Percentiles rank a stretch among this genome's conserved stretches.
These are phyloP conservation scores for Phaseolus lunatus DNA, from an alignment of 306 rosid genomes.

Conservation along the genomic window DNA sequence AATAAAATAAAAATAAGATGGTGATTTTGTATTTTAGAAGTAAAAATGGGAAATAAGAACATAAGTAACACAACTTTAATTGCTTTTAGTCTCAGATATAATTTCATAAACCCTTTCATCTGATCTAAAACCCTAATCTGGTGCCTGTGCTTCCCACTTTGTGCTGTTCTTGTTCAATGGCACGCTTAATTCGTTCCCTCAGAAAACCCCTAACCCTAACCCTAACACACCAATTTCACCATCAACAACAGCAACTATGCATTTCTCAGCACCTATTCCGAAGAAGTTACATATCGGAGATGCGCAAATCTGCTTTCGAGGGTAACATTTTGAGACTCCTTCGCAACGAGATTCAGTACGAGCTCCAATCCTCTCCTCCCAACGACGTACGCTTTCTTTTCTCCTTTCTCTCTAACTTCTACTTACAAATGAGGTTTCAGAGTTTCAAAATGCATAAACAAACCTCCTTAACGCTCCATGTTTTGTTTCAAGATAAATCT, in stretches of 20 bases:
- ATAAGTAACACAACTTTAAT: too few species aligned
- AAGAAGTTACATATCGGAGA: conserved; percentile 69
- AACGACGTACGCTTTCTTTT: conserved; percentile 56
- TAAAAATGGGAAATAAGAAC: too few species aligned
- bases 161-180: conserved; percentile 54
- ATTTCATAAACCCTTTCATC: background rate
- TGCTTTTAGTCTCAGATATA: too few species aligned
- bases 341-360: conserved; percentile 75
- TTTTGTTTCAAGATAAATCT: background rate
- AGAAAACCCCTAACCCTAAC: conserved; percentile 57
- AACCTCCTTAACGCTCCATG: background rate
- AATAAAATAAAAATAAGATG: too few species aligned
- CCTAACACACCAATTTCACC: conserved; percentile 35
- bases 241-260: conserved; percentile 40
- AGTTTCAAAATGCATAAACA: background rate
- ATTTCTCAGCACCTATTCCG: conserved; percentile 19
- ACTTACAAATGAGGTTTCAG: background rate
- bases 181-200: conserved; percentile 59
- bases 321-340: conserved; percentile 73
- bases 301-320: conserved; percentile 81
- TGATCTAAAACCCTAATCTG: background rate
- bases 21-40: too few species aligned
- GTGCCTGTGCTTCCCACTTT: background rate
- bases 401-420: conserved; percentile 18
- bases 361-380: conserved; percentile 68